These are phyloP conservation scores for Anthostomella pinea DNA, from an alignment of 2,329 filamentous ascomycete genomes.

Conservation along the genomic window DNA sequence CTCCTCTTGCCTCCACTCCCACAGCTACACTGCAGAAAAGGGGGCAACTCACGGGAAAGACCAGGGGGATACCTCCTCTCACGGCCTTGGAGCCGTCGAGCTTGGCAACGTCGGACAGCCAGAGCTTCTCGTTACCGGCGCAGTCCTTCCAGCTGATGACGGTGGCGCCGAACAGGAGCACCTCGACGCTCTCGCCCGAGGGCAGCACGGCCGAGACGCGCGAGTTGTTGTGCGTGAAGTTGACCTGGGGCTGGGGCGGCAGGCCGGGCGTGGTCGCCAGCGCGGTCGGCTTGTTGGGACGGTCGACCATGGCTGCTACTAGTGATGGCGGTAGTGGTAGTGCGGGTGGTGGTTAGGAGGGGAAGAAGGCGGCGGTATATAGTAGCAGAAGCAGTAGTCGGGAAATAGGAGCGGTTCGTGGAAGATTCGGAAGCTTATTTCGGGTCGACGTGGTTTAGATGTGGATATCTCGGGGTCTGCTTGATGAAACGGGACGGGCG, in stretches of 20 bases:
- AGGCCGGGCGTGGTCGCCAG: conserved; percentile 71
- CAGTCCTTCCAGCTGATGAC: conserved; percentile 90
- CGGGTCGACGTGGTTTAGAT: too few species aligned
- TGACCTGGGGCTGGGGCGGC: conserved; percentile 73
- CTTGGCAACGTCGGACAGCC: conserved; percentile 74
- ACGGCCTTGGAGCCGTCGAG: conserved; percentile 88
- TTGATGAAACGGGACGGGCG: too few species aligned
- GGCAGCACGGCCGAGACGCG: conserved; percentile 78
- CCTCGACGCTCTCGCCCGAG: conserved; percentile 79
- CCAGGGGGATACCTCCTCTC: conserved; percentile 84
- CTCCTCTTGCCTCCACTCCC: too few species aligned
- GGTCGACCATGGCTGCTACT: conserved; percentile 64
- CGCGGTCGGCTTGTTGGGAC: conserved; percentile 77
- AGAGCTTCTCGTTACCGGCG: conserved; percentile 76
- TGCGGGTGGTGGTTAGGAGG: too few species aligned
- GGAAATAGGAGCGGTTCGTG: too few species aligned
- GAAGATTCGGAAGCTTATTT: too few species aligned
- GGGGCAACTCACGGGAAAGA: conserved; percentile 72
- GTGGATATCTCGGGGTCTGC: too few species aligned
- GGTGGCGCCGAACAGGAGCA: conserved; percentile 89
- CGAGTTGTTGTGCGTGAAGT: conserved; percentile 67
- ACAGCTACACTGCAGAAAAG: too few species aligned
- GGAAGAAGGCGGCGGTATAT: too few species aligned
- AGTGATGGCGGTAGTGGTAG: too few species aligned
- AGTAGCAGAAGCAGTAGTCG: too few species aligned